Percentiles rank a stretch among this genome's conserved stretches.
These are phyloP conservation scores for Lunularia cruciata DNA, from an alignment of 225 moss, liverwort and hornwort genomes.

Conservation along the genomic window DNA sequence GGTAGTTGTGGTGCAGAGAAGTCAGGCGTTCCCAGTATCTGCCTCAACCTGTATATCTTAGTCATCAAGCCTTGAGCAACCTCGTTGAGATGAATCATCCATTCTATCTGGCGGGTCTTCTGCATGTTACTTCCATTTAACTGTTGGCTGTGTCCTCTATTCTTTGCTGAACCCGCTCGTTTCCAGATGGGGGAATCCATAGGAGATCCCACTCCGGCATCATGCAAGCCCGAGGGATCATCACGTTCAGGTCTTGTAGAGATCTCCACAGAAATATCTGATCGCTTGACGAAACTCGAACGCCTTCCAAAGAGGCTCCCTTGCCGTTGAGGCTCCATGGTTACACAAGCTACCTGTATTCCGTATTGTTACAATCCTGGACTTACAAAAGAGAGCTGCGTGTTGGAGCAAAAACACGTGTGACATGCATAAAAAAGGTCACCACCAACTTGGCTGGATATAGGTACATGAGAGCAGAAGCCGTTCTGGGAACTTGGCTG, in stretches of 20 bases:
- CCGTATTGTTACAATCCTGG: neutral
- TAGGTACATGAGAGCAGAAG: neutral
- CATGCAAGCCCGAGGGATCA: conserved; percentile 35
- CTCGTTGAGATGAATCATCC: conserved; percentile 90
- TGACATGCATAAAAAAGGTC: neutral
- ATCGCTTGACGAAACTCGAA: conserved; percentile 36
- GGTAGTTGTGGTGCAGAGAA: conserved; percentile 69
- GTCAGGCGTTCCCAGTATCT: conserved; percentile 77
- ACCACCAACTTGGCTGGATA: neutral
- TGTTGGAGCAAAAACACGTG: neutral
- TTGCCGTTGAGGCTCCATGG: conserved; percentile 40
- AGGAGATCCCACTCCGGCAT: conserved; percentile 33
- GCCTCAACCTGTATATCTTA: conserved; percentile 85
- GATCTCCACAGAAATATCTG: conserved; percentile 32
- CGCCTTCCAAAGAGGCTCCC: conserved; percentile 40
- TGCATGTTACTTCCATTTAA: conserved; percentile 67
- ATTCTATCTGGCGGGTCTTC: conserved; percentile 95
- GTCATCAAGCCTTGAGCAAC: conserved; percentile 97
- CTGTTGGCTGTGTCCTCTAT: conserved; percentile 44
- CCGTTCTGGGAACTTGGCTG: too few relatives aligned
- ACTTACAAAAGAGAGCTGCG: neutral
- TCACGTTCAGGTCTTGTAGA: conserved; percentile 27
- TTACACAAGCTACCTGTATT: conserved; percentile 4
- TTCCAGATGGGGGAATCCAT: conserved; percentile 81
- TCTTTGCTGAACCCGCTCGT: conserved; percentile 49